These are phyloP conservation scores for Solanum pinnatisectum DNA, from an alignment of 257 asterid species.

Conservation along the genomic window DNA sequence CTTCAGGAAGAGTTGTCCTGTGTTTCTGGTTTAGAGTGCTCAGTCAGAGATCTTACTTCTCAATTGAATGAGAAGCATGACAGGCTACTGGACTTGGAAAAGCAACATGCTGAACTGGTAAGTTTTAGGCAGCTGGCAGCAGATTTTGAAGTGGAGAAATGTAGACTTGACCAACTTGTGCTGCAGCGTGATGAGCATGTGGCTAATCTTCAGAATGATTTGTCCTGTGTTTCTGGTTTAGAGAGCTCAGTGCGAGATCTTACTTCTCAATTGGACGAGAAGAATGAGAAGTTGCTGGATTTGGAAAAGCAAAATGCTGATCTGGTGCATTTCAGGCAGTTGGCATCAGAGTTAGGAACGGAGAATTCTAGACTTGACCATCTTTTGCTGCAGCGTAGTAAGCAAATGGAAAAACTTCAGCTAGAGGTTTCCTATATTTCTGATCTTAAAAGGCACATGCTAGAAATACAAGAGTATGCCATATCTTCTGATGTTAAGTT, in stretches of 20 bases:
- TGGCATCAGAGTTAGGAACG: conserved; percentile 40
- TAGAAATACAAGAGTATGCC: conserved; percentile 38
- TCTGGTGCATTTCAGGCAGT: conserved; percentile 35
- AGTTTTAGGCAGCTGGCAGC: conserved; percentile 34
- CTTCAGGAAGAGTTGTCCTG: conserved; percentile 25
- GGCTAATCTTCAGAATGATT: conserved; percentile 28
- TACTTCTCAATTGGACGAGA: conserved; percentile 30
- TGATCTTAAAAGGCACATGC: conserved; percentile 40
- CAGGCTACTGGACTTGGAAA: conserved; percentile 23
- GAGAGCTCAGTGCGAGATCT: conserved; percentile 48
- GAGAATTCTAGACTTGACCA: conserved; percentile 51
- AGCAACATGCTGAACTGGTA: conserved; percentile 40
- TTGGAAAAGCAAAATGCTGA: conserved; percentile 44
- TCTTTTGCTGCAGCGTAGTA: conserved; percentile 37
- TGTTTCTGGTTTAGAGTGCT: conserved; percentile 35
- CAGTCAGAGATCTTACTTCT: conserved; percentile 40
- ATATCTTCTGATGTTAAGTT: conserved; percentile 49
- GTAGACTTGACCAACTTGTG: conserved; percentile 35
- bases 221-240: conserved; percentile 26
- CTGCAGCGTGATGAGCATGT: conserved; percentile 30
- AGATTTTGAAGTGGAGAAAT: conserved; percentile 53
- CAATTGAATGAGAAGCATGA: conserved; percentile 34
- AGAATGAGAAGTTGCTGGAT: conserved; percentile 26
- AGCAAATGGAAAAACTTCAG: conserved; percentile 33
- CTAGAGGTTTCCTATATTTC: conserved; percentile 22